Percentiles rank a stretch among this genome's conserved stretches.
Conservation (phyloP, 805 yeast species). For the Helenozyma rhizophorensis region DNA sequence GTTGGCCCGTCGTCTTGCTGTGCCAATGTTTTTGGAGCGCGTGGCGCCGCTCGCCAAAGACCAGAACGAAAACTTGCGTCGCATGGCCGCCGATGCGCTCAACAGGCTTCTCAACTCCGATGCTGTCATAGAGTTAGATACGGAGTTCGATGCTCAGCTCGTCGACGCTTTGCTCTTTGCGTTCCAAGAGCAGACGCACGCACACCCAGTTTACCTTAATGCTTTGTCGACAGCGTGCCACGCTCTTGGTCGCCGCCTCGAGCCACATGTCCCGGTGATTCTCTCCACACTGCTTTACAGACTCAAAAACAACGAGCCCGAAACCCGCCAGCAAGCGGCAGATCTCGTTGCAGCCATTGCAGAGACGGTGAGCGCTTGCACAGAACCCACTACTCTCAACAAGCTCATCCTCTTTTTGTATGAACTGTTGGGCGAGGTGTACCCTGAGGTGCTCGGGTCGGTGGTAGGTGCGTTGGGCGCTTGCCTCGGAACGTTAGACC, state of each 20-base stretch:
- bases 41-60: slow-evolving; percentile 65
- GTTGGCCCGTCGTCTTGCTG: slow-evolving; percentile 66
- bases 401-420: slow-evolving; percentile 73
- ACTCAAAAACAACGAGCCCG: slow-evolving; percentile 64
- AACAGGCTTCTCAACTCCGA: slow-evolving; percentile 41
- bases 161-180: slow-evolving; percentile 79
- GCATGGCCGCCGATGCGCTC: slow-evolving; percentile 72
- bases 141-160: slow-evolving; percentile 57
- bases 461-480: slow-evolving; percentile 65
- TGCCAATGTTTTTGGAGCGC: slow-evolving; percentile 52
- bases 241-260: slow-evolving; percentile 59
- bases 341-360: slow-evolving; percentile 67
- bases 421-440: slow-evolving; percentile 91
- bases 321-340: slow-evolving; percentile 79
- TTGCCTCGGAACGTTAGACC: slow-evolving; percentile 58
- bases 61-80: slow-evolving; percentile 74
- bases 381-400: slow-evolving; percentile 56
- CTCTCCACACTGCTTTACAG: slow-evolving; percentile 70
- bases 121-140: slow-evolving; percentile 50
- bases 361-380: slow-evolving; percentile 61
- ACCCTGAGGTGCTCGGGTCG: slow-evolving; percentile 90
- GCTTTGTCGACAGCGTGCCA: slow-evolving; percentile 62
- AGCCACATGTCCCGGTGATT: slow-evolving; percentile 69
- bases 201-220: slow-evolving; percentile 51
- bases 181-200: slow-evolving; percentile 70